These are phyloP conservation scores for Fagopyrum tataricum DNA, from an alignment of 148 eudicot species.

Conservation along the genomic window DNA sequence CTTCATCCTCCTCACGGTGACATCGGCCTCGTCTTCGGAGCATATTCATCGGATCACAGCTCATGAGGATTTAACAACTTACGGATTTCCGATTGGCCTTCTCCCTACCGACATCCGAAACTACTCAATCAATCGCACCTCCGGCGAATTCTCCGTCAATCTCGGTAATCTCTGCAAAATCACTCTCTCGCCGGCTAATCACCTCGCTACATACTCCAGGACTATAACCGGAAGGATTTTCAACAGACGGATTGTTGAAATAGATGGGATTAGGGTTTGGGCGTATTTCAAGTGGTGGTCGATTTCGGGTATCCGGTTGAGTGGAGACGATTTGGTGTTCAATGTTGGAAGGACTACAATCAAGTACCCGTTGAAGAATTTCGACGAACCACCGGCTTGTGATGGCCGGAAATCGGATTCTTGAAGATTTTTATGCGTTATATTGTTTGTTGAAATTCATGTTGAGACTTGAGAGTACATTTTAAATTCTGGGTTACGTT, in stretches of 20 bases:
- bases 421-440: conserved; percentile 13
- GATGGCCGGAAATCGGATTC: conserved; percentile 55
- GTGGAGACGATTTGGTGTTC: conserved; percentile 65
- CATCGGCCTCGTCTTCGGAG: conserved; percentile 8
- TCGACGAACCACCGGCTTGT: conserved; percentile 47
- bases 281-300: conserved; percentile 88
- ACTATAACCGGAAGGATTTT: conserved; percentile 60
- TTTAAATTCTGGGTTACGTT: too few relatives aligned
- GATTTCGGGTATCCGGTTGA: conserved; percentile 58
- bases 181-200: conserved; percentile 80
- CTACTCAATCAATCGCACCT: conserved; percentile 18
- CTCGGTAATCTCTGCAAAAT: conserved; percentile 35
- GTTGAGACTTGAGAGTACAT: too few relatives aligned
- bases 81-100: background rate
- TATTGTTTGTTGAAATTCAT: too few relatives aligned
- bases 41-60: background rate
- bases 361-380: conserved; percentile 61
- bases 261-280: conserved; percentile 75
- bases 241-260: conserved; percentile 43
- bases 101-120: background rate
- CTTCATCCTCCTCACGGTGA: conserved; percentile 15
- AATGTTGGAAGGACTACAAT: conserved; percentile 74
- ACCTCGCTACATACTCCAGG: conserved; percentile 57
- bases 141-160: conserved; percentile 51
- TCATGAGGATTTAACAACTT: background rate